A percentile compares a stretch with the other conserved stretches of the same genome.
These are phyloP conservation scores for Melastoma malabathricum DNA, from an alignment of 345 rosid species.

Conservation along the genomic window DNA sequence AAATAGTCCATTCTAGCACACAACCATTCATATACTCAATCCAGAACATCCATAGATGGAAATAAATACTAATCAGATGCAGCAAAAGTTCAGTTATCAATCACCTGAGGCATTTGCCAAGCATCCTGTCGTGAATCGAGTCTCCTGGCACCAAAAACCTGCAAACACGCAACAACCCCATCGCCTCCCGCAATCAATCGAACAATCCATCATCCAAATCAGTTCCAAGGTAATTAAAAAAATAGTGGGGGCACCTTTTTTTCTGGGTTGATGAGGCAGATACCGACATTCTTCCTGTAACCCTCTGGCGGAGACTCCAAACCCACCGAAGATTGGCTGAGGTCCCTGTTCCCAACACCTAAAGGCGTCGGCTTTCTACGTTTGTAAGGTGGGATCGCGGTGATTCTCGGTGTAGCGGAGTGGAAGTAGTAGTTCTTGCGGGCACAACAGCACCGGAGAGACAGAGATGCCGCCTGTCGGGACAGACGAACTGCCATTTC, in stretches of 20 bases:
- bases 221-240: not conserved
- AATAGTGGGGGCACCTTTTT: conserved; percentile 29
- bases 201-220: not conserved
- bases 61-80: not conserved
- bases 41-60: not conserved
- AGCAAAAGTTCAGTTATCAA: not conserved
- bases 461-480: too few species aligned
- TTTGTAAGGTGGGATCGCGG: too few species aligned
- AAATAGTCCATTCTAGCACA: too few species aligned
- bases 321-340: conserved; percentile 17
- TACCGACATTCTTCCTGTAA: conserved; percentile 6
- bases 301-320: conserved; percentile 73
- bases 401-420: too few species aligned
- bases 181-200: not conserved
- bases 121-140: conserved; percentile 59
- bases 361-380: too few species aligned
- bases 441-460: too few species aligned
- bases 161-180: conserved; percentile 3
- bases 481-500: too few species aligned
- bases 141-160: conserved; percentile 88
- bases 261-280: conserved; percentile 70
- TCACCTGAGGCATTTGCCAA: conserved; percentile 99
- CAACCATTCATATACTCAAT: not conserved
- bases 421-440: too few species aligned
- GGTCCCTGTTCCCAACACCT: too few species aligned